These are phyloP conservation scores for Exophiala sp. DNA, from an alignment of 2,329 filamentous ascomycete genomes.

Conservation along the genomic window DNA sequence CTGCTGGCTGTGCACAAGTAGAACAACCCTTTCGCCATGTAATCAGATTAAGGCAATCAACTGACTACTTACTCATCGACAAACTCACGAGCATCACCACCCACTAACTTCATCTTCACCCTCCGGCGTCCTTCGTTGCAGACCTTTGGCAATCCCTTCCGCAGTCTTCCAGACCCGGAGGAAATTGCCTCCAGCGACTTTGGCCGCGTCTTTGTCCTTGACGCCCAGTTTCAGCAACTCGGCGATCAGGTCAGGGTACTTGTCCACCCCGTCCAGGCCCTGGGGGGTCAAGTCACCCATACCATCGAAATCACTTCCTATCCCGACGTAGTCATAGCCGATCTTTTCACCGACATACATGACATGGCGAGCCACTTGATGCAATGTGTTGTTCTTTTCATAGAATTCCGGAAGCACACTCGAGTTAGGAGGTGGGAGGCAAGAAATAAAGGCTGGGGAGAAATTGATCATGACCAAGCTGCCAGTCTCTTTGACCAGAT, in stretches of 20 bases:
- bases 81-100: conserved; percentile 1
- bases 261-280: conserved; percentile 78
- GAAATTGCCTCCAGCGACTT: conserved; percentile 73
- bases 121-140: conserved; percentile 54
- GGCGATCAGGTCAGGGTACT: conserved; percentile 71
- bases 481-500: conserved; percentile 65
- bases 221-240: conserved; percentile 69
- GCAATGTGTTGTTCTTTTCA: conserved; percentile 63
- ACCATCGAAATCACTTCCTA: conserved; percentile 87
- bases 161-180: conserved; percentile 77
- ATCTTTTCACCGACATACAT: conserved; percentile 74
- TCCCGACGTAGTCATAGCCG: conserved; percentile 79
- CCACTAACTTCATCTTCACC: conserved; percentile 39
- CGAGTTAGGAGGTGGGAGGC: conserved; percentile 52
- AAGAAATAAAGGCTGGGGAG: conserved; percentile 73
- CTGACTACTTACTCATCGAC: not conserved
- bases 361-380: conserved; percentile 74
- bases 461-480: conserved; percentile 92
- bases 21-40: no score
- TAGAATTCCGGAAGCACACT: conserved; percentile 64
- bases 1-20: no score
- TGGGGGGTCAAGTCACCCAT: conserved; percentile 49
- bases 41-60: no score
- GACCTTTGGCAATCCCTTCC: conserved; percentile 60
- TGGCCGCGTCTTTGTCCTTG: conserved; percentile 64